phyloP scores from a whole-genome alignment of 352 stramenopile species.

The Pythium sp. region DNA sequence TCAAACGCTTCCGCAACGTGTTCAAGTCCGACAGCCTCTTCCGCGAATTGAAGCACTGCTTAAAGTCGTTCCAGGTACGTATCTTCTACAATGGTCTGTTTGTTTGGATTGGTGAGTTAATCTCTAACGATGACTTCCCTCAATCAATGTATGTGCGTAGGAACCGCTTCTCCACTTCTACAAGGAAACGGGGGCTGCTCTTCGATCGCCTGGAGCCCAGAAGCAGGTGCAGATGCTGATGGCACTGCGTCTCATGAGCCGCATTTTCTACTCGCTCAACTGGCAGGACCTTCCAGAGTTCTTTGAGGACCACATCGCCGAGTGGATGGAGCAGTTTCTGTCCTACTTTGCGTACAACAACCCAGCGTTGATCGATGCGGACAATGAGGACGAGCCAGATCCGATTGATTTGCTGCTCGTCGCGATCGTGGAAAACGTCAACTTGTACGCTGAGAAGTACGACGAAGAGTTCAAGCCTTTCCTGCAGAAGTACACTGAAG shows the following conservation, averaged over 20 bases:
- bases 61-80: conserved; percentile 89
- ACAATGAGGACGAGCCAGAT: conserved; percentile 91
- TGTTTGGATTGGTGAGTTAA: too few relatives aligned
- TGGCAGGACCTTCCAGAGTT: conserved; percentile 98
- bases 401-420: conserved; percentile 93
- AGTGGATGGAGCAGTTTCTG: conserved; percentile 97
- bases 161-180: conserved; percentile 75
- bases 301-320: conserved; percentile 97
- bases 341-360: conserved; percentile 95
- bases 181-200: conserved; percentile 57
- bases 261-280: conserved; percentile 99
- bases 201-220: conserved; percentile 38
- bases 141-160: conserved; percentile 12
- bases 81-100: background rate
- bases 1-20: conserved; percentile 96
- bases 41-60: conserved; percentile 93
- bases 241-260: conserved; percentile 90
- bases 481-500: conserved; percentile 92
- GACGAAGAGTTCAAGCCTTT: conserved; percentile 98
- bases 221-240: conserved; percentile 68
- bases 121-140: too few relatives aligned
- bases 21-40: conserved; percentile 96
- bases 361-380: conserved; percentile 83
- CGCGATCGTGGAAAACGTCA: conserved; percentile 97
- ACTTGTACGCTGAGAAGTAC: conserved; percentile 98